Percentiles rank a stretch among this genome's conserved stretches.
phyloP scores from a whole-genome alignment of 352 stramenopile genomes.

The Phytophthora fragariae region DNA sequence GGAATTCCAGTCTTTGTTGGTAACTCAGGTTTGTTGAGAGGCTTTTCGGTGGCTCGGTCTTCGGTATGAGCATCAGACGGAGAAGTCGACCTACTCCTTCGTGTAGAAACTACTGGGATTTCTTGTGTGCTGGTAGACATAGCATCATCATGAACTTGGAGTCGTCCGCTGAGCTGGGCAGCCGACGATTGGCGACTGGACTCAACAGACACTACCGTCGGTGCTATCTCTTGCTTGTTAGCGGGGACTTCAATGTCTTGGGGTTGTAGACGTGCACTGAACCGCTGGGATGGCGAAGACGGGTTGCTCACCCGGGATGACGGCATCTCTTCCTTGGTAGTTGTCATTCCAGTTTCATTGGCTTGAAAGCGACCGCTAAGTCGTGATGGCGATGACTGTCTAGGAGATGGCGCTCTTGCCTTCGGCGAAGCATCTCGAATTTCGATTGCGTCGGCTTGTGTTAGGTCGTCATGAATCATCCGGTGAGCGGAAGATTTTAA shows the following conservation, averaged over 20 bases:
- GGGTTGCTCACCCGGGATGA: constrained; percentile 10
- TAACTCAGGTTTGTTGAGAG: not conserved
- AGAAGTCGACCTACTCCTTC: constrained; percentile 23
- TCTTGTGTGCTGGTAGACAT: constrained; percentile 28
- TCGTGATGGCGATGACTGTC: constrained; percentile 6
- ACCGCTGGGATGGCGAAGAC: constrained; percentile 9
- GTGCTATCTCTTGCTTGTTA: constrained; percentile 3
- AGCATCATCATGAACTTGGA: constrained; percentile 23
- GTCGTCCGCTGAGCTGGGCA: constrained; percentile 5
- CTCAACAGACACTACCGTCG: not conserved
- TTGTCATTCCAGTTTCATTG: constrained; percentile 4
- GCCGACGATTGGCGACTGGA: constrained; percentile 22
- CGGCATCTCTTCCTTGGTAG: constrained; percentile 16
- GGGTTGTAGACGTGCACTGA: constrained; percentile 15
- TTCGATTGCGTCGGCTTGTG: constrained; percentile 5
- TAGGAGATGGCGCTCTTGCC: not conserved
- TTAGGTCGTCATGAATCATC: constrained; percentile 35
- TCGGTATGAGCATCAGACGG: constrained; percentile 6
- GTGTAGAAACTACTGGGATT: constrained; percentile 1
- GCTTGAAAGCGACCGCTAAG: constrained; percentile 24
- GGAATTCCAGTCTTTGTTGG: constrained; percentile 9
- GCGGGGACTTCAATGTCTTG: constrained; percentile 13
- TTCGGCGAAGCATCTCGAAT: constrained; percentile 16
- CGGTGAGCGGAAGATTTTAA: constrained; percentile 29
- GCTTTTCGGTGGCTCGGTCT: not conserved